Conservation (phyloP, 192 early-diverging fungal genomes). For the Podila epigama region DNA sequence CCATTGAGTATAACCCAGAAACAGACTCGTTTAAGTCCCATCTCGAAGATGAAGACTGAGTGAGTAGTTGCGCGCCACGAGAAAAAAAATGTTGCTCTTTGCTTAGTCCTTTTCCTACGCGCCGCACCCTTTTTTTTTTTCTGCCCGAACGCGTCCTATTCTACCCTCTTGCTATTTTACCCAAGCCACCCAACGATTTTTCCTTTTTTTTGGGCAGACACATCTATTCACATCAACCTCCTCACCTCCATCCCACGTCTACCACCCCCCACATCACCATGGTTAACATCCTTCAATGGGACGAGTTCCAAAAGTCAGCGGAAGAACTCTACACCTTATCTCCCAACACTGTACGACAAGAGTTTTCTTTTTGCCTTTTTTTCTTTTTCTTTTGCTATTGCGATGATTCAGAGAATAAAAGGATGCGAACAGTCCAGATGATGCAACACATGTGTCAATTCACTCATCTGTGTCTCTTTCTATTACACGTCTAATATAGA, state of each 20-base stretch:
- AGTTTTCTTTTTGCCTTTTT: background rate
- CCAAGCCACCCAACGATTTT: slow-evolving; percentile 1
- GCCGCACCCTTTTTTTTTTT: background rate
- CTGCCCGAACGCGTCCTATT: background rate
- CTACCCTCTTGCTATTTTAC: background rate
- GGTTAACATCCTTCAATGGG: slow-evolving; percentile 78
- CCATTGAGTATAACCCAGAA: slow-evolving; percentile 36
- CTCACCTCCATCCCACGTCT: background rate
- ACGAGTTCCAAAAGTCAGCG: slow-evolving; percentile 77
- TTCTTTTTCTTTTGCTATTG: background rate
- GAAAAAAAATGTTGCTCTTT: background rate
- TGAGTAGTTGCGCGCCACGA: too few relatives aligned
- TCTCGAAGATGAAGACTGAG: slow-evolving; percentile 3
- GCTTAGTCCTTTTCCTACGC: background rate
- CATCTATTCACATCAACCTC: background rate
- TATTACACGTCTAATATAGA: slow-evolving; percentile 49
- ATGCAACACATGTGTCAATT: background rate
- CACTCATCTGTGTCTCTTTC: slow-evolving; percentile 1
- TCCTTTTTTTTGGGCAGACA: background rate
- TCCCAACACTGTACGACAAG: slow-evolving; percentile 61
- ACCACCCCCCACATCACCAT: slow-evolving; percentile 35
- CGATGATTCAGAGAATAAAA: background rate
- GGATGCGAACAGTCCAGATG: background rate
- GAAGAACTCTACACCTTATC: slow-evolving; percentile 71
- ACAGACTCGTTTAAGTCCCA: slow-evolving; percentile 25